These are phyloP conservation scores for Breviolum minutum DNA, from an alignment of 73 alveolate genomes.

Conservation along the genomic window DNA sequence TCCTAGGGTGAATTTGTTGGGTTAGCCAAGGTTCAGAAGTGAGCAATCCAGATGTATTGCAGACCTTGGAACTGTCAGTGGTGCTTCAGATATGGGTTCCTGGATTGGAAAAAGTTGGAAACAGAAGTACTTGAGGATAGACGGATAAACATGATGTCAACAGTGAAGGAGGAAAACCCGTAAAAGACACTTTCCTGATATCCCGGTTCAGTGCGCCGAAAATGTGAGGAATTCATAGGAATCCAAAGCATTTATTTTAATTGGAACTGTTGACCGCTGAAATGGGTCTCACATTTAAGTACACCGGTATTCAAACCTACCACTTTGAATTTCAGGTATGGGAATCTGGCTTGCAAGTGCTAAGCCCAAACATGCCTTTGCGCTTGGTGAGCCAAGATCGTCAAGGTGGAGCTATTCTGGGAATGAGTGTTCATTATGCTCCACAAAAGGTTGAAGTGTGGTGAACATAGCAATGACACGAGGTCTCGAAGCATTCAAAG, in stretches of 20 bases:
- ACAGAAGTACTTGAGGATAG: not conserved
- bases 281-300: too few relatives aligned
- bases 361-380: slow-evolving; percentile 37
- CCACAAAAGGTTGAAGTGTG: not conserved
- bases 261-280: not conserved
- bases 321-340: not conserved
- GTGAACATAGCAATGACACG: not conserved
- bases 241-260: too few relatives aligned
- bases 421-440: too few relatives aligned
- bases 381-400: slow-evolving; percentile 56
- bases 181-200: too few relatives aligned
- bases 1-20: too few relatives aligned
- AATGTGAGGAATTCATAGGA: not conserved
- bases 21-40: slow-evolving; percentile 31
- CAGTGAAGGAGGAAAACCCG: too few relatives aligned
- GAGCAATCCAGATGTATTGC: slow-evolving; percentile 39
- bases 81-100: slow-evolving; percentile 28
- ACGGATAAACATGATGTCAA: not conserved
- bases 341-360: not conserved
- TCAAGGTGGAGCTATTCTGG: not conserved
- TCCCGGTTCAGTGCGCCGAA: not conserved
- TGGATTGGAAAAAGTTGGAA: not conserved
- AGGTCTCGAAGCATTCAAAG: not conserved
- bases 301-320: too few relatives aligned
- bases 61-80: slow-evolving; percentile 12